phyloP scores from a whole-genome alignment of 2,329 filamentous ascomycete genomes.

The Penicillium concentricum region DNA sequence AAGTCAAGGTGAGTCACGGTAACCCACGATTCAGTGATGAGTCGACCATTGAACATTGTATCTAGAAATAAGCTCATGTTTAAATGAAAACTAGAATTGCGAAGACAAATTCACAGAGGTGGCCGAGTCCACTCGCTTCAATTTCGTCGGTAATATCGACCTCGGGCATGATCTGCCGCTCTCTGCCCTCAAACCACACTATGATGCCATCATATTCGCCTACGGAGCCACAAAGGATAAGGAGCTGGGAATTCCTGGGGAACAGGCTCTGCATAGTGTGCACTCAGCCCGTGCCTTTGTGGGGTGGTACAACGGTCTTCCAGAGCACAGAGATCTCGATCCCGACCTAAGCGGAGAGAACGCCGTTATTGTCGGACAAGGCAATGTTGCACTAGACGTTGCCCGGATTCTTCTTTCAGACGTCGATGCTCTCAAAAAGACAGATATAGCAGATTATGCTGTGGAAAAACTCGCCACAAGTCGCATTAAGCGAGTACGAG shows the following conservation, averaged over 20 bases:
- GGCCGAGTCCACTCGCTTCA: conserved; percentile 76
- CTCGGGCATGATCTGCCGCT: conserved; percentile 72
- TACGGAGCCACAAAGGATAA: conserved; percentile 89
- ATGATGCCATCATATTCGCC: conserved; percentile 87
- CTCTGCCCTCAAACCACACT: conserved; percentile 69
- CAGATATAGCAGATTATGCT: conserved; percentile 86
- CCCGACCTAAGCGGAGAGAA: conserved; percentile 76
- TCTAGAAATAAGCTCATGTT: background rate
- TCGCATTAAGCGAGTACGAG: conserved; percentile 72
- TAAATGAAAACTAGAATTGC: conserved; percentile 67
- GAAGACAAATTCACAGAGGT: conserved; percentile 91
- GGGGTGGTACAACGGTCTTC: conserved; percentile 96
- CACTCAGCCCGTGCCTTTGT: conserved; percentile 91
- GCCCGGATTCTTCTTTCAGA: conserved; percentile 80
- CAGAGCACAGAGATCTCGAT: conserved; percentile 71
- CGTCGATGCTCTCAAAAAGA: conserved; percentile 70
- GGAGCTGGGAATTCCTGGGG: conserved; percentile 74
- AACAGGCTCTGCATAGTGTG: conserved; percentile 65
- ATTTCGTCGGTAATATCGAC: conserved; percentile 85
- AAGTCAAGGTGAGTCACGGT: conserved; percentile 74
- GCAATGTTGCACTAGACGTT: conserved; percentile 93
- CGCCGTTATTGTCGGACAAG: conserved; percentile 87
- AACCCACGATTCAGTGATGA: background rate
- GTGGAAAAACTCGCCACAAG: conserved; percentile 70
- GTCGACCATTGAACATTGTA: background rate